Conservation (phyloP, 2,329 filamentous ascomycete species). For the Trichoderma asperellum region DNA sequence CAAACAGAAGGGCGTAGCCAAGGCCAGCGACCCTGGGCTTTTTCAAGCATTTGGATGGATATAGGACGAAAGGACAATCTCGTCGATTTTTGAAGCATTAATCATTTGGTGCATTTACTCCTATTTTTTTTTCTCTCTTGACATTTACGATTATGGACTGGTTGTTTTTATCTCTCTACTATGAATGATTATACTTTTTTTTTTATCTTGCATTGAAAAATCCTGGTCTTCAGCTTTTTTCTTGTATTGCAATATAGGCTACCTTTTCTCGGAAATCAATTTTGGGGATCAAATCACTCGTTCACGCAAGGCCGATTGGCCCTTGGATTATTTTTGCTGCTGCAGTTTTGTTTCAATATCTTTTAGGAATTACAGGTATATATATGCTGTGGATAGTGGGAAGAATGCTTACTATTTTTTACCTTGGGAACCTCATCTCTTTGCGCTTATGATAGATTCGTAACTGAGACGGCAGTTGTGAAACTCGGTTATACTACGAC, state of each 20-base stretch:
- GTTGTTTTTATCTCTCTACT: constrained; percentile 18
- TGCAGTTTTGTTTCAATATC: background rate
- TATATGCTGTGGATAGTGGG: background rate
- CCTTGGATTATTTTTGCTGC: background rate
- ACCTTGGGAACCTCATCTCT: background rate
- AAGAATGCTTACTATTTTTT: background rate
- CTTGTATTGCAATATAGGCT: background rate
- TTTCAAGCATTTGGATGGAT: constrained; percentile 20
- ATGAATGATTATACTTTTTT: constrained; percentile 13
- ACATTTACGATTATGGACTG: constrained; percentile 11
- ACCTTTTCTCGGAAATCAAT: background rate
- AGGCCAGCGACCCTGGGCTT: constrained; percentile 15
- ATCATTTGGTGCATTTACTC: background rate
- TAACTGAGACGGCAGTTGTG: background rate
- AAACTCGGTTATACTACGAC: background rate
- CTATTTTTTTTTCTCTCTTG: background rate
- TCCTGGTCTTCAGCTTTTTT: background rate
- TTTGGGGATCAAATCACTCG: background rate
- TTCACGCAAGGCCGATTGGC: background rate
- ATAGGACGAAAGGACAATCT: constrained; percentile 22
- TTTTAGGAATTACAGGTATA: background rate
- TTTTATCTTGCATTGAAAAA: background rate
- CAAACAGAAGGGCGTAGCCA: constrained; percentile 17
- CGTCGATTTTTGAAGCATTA: constrained; percentile 23
- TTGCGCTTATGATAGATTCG: background rate